phyloP scores from a whole-genome alignment of 305 asterid genomes.

The Salvia sclarea region DNA sequence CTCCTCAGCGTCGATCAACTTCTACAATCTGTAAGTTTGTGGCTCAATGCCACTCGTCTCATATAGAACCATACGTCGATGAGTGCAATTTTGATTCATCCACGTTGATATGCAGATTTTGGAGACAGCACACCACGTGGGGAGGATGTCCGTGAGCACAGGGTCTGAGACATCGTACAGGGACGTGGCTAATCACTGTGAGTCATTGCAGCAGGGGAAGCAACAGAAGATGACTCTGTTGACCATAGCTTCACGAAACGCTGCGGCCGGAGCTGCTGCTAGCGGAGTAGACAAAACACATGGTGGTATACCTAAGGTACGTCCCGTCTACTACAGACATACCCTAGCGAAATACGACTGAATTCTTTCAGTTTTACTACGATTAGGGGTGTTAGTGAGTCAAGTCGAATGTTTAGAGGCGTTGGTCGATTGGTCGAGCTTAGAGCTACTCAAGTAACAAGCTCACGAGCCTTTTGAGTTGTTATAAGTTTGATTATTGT shows the following conservation, averaged over 20 bases:
- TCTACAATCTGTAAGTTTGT: constrained; percentile 70
- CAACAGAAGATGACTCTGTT: constrained; percentile 74
- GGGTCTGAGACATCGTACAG: constrained; percentile 75
- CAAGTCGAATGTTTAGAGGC: neutral
- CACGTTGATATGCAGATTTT: constrained; percentile 47
- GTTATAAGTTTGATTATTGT: neutral
- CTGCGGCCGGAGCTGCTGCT: constrained; percentile 22
- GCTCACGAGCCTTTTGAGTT: neutral
- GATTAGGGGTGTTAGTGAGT: neutral
- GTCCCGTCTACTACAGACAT: neutral
- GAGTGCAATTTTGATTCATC: constrained; percentile 13
- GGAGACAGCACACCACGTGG: constrained; percentile 83
- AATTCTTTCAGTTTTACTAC: neutral
- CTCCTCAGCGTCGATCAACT: constrained; percentile 75
- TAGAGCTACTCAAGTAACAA: neutral
- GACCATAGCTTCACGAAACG: constrained; percentile 50
- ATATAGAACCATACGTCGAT: neutral
- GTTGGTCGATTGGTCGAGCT: neutral
- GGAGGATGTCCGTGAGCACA: constrained; percentile 72
- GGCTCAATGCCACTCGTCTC: neutral
- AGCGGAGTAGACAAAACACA: constrained; percentile 34
- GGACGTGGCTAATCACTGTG: constrained; percentile 87
- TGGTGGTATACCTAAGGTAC: constrained; percentile 24
- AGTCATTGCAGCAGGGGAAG: constrained; percentile 77
- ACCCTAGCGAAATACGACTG: neutral